A percentile compares a stretch with the other conserved stretches of the same genome.
These are phyloP conservation scores for Aureobasidium mangrovei DNA, from an alignment of 2,329 filamentous ascomycete genomes.

Conservation along the genomic window DNA sequence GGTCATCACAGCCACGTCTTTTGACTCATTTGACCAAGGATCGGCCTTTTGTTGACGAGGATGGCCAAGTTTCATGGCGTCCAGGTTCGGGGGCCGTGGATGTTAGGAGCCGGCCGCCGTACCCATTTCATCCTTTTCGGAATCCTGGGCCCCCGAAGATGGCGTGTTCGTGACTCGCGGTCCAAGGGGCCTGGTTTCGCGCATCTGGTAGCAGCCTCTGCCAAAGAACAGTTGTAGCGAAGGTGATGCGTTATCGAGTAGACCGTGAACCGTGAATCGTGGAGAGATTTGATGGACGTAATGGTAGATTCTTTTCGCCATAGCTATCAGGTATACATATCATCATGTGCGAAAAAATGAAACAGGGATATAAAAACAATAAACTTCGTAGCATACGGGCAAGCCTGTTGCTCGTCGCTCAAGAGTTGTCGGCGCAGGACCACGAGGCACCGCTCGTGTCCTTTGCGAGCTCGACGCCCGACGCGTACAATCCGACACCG, in stretches of 20 bases:
- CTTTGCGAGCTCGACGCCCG: constrained; percentile 6
- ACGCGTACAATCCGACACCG: constrained; percentile 22
- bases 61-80: no score
- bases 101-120: no score
- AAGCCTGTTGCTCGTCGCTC: constrained; percentile 2
- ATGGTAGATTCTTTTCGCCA: constrained; percentile 8
- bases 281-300: not conserved
- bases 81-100: no score
- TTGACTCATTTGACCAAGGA: no score
- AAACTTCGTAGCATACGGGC: constrained; percentile 9
- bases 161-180: no score
- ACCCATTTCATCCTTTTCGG: no score
- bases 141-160: no score
- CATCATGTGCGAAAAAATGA: not conserved
- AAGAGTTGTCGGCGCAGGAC: constrained; percentile 14
- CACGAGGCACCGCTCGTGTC: constrained; percentile 1
- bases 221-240: no score
- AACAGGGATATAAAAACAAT: not conserved
- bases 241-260: not conserved
- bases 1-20: no score
- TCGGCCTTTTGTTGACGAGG: no score
- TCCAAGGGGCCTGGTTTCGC: no score
- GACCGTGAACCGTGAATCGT: not conserved
- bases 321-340: constrained; percentile 8
- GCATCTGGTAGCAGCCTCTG: no score